These are phyloP conservation scores for Gliomastix tumulicola DNA, from an alignment of 2,329 filamentous ascomycete genomes.

Conservation along the genomic window DNA sequence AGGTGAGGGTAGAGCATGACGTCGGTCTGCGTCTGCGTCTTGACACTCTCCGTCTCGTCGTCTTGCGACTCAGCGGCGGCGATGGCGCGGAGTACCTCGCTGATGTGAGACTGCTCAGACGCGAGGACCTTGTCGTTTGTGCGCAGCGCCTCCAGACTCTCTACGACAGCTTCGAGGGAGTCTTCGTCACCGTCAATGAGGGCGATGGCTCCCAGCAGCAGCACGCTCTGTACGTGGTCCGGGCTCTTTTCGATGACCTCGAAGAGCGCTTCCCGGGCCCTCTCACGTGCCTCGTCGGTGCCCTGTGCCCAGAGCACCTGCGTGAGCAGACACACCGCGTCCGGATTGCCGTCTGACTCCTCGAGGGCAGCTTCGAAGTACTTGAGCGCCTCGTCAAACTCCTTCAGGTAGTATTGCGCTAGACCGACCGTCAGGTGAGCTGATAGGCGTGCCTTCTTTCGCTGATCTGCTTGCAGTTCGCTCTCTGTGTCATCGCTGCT, in stretches of 20 bases:
- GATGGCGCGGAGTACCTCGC: constrained; percentile 69
- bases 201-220: constrained; percentile 78
- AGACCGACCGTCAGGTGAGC: constrained; percentile 82
- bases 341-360: constrained; percentile 69
- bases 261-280: constrained; percentile 75
- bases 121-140: constrained; percentile 57
- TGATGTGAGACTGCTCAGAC: constrained; percentile 60
- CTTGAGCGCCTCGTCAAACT: constrained; percentile 62
- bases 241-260: constrained; percentile 68
- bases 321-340: constrained; percentile 79
- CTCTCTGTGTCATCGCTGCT: constrained; percentile 64
- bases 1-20: constrained; percentile 77
- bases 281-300: constrained; percentile 62
- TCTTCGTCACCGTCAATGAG: constrained; percentile 74
- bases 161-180: constrained; percentile 70
- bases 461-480: constrained; percentile 56
- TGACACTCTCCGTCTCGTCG: constrained; percentile 29
- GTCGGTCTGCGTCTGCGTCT: constrained; percentile 64
- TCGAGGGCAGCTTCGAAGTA: constrained; percentile 76
- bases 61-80: constrained; percentile 48
- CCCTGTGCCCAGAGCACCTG: constrained; percentile 93
- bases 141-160: constrained; percentile 68
- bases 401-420: constrained; percentile 64
- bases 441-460: constrained; percentile 68
- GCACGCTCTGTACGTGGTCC: constrained; percentile 70